phyloP scores from a whole-genome alignment of 2,329 filamentous ascomycete genomes.

The Aspergillus spinulosporus region DNA sequence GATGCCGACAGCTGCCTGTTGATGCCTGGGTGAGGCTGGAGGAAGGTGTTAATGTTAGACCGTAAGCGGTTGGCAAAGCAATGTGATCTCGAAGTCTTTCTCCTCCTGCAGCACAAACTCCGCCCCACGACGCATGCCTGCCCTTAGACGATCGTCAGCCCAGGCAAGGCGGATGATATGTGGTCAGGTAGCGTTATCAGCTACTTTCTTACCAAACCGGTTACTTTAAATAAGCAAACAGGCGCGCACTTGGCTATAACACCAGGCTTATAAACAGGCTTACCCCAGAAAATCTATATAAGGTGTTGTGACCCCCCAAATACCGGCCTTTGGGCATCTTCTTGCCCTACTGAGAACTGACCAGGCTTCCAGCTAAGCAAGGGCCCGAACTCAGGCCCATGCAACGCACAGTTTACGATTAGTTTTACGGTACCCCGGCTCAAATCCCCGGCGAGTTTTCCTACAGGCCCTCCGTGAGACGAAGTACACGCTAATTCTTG shows the following conservation, averaged over 20 bases:
- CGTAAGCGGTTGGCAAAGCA: not conserved
- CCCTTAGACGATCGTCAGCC: slow-evolving; percentile 2
- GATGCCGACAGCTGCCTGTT: too few relatives aligned
- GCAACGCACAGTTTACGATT: not conserved
- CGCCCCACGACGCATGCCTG: slow-evolving; percentile 5
- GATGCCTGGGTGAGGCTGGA: slow-evolving; percentile 10
- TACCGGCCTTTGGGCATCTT: not conserved
- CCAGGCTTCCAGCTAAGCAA: not conserved
- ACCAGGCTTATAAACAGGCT: not conserved
- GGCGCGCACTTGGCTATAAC: not conserved
- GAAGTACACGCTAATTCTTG: not conserved
- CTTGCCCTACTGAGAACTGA: not conserved
- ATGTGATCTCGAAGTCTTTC: slow-evolving; percentile 4
- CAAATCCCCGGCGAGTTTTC: slow-evolving; percentile 4
- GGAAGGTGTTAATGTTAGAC: not conserved
- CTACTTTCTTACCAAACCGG: not conserved
- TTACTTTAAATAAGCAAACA: not conserved
- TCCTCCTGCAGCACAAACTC: not conserved
- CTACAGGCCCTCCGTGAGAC: not conserved
- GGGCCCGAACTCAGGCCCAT: not conserved
- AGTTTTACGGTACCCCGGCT: not conserved
- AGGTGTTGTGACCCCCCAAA: not conserved
- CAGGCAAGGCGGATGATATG: not conserved
- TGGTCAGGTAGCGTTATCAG: not conserved
- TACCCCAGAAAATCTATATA: not conserved